phyloP scores from a whole-genome alignment of 83 land plant species.

The Picea abies region DNA sequence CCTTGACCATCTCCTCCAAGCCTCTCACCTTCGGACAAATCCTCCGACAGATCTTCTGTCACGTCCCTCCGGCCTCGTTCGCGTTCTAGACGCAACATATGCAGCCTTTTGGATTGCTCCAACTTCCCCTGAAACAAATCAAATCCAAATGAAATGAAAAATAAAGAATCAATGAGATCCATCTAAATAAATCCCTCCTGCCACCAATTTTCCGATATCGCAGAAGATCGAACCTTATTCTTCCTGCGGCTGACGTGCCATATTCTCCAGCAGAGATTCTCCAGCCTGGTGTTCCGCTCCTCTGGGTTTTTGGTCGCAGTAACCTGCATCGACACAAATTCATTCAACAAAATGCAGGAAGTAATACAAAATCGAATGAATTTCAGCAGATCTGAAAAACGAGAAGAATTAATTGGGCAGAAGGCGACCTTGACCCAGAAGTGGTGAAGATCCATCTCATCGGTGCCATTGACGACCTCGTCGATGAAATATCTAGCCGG shows the following conservation, averaged over 20 bases:
- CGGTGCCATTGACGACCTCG: constrained; percentile 36
- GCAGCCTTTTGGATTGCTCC: constrained; percentile 27
- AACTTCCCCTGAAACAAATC: constrained; percentile 17
- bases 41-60: constrained; percentile 38
- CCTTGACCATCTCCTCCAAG: not conserved
- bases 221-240: constrained; percentile 26
- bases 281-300: constrained; percentile 32
- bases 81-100: constrained; percentile 13
- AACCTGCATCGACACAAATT: constrained; percentile 22
- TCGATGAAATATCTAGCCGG: constrained; percentile 44
- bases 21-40: constrained; percentile 41
- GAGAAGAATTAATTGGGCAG: not conserved
- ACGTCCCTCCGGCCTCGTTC: constrained; percentile 29
- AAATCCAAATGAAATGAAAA: too few relatives aligned
- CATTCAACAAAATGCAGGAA: not conserved
- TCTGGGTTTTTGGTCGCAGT: constrained; percentile 34
- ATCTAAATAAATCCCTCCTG: not conserved
- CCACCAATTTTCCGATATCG: not conserved
- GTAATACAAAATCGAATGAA: not conserved
- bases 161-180: not conserved
- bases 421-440: constrained; percentile 36
- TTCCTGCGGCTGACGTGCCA: constrained; percentile 35
- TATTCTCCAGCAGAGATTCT: constrained; percentile 47
- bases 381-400: not conserved
- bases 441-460: constrained; percentile 35